These are phyloP conservation scores for Boletus pseudopeckii DNA, from an alignment of 768 basidiomycete genomes.

Conservation along the genomic window DNA sequence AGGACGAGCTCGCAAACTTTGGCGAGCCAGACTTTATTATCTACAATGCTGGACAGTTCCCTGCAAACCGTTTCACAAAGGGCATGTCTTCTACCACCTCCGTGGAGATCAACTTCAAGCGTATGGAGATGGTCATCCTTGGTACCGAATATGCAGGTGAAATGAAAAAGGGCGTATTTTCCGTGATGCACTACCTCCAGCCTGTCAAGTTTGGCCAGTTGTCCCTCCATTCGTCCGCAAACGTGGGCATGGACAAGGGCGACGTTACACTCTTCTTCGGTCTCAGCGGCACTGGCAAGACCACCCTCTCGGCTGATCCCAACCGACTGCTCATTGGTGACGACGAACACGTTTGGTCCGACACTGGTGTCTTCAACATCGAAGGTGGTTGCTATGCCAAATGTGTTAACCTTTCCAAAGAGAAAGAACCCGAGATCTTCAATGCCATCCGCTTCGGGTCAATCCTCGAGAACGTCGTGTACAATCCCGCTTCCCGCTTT, in stretches of 20 bases:
- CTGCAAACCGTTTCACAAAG: constrained; percentile 99
- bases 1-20: constrained; percentile 89
- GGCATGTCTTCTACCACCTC: constrained; percentile 99
- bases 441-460: constrained; percentile 92
- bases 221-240: constrained; percentile 96
- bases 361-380: constrained; percentile 99
- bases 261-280: constrained; percentile 99
- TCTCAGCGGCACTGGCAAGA: constrained; percentile 97
- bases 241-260: constrained; percentile 82
- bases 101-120: constrained; percentile 99
- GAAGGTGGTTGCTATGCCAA: constrained; percentile 99
- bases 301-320: constrained; percentile 96
- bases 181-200: constrained; percentile 99
- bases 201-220: constrained; percentile 98
- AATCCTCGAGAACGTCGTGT: constrained; percentile 99
- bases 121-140: constrained; percentile 99
- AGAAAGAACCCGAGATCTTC: constrained; percentile 98
- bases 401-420: constrained; percentile 91
- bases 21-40: constrained; percentile 99
- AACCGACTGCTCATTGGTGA: constrained; percentile 93
- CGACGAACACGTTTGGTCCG: constrained; percentile 99
- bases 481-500: constrained; percentile 74
- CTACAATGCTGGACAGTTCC: constrained; percentile 99
- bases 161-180: constrained; percentile 99
- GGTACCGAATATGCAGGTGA: constrained; percentile 97